Conservation (phyloP, 2,329 filamentous ascomycete genomes). For the Phialophora expanda region DNA sequence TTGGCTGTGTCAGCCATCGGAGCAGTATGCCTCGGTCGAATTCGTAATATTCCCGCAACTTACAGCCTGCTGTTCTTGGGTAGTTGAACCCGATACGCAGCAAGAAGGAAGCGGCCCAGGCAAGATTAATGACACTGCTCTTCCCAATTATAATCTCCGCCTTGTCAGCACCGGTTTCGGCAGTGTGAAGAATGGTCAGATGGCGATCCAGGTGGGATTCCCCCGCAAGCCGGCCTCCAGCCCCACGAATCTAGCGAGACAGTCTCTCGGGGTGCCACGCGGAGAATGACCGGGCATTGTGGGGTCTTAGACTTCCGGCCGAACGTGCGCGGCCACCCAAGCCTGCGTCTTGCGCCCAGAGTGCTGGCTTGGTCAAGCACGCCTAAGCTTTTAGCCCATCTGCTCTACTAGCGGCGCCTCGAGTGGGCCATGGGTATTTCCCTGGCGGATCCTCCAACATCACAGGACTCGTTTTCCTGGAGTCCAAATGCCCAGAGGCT, state of each 20-base stretch:
- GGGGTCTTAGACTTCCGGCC: conserved; percentile 21
- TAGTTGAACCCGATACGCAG: background rate
- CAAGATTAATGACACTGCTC: background rate
- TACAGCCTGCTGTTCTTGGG: background rate
- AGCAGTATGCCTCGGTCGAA: background rate
- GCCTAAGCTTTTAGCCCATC: conserved; percentile 18
- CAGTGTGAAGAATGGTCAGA: conserved; percentile 13
- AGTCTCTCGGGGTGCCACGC: conserved; percentile 9
- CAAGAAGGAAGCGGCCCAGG: background rate
- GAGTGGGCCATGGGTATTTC: conserved; percentile 6
- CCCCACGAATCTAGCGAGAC: conserved; percentile 14
- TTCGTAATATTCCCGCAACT: background rate
- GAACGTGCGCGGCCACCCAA: background rate
- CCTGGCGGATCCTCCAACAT: background rate
- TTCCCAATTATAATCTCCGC: conserved; percentile 15
- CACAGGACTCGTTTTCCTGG: background rate
- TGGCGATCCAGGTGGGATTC: conserved; percentile 16
- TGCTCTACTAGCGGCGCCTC: background rate
- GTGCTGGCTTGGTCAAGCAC: conserved; percentile 2
- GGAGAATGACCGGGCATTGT: conserved; percentile 21
- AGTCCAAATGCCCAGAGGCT: background rate
- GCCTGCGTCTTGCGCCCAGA: background rate
- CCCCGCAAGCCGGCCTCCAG: conserved; percentile 17
- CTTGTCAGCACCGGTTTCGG: conserved; percentile 13
- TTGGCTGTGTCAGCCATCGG: conserved; percentile 18